A percentile compares a stretch with the other conserved stretches of the same genome.
These are phyloP conservation scores for Cubamyces lactineus DNA, from an alignment of 768 basidiomycete genomes.

Conservation along the genomic window DNA sequence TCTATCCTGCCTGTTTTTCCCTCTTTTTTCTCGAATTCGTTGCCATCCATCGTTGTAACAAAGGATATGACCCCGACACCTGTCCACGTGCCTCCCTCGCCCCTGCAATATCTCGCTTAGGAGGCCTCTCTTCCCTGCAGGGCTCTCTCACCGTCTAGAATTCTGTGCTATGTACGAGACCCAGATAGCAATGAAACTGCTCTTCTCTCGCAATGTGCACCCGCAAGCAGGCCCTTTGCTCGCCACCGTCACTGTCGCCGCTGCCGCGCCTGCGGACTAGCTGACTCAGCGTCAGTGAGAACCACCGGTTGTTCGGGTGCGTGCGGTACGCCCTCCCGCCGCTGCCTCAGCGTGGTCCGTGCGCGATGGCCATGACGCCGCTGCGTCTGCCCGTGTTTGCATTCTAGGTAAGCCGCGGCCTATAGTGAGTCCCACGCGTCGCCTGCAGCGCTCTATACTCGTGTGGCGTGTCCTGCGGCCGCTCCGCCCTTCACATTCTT, in stretches of 20 bases:
- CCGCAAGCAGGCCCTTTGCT: neutral
- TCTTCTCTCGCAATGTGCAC: neutral
- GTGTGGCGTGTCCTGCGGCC: neutral
- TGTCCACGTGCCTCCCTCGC: neutral
- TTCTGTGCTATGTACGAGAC: no score
- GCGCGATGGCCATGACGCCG: conserved; percentile 2
- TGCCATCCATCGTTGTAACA: no score
- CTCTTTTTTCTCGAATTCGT: neutral
- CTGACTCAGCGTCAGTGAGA: conserved; percentile 18
- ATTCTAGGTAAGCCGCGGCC: conserved; percentile 9
- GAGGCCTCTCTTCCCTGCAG: no score
- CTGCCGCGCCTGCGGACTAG: neutral
- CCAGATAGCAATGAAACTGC: no score
- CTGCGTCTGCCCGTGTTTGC: conserved; percentile 4
- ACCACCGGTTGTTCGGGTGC: conserved; percentile 1
- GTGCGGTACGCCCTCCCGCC: conserved; percentile 3
- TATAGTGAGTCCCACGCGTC: neutral
- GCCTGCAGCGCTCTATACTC: neutral
- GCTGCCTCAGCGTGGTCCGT: conserved; percentile 17
- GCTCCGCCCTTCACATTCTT: neutral
- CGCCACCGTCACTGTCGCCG: neutral
- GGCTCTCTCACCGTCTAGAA: no score
- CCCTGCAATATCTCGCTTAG: neutral
- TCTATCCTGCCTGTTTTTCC: neutral
- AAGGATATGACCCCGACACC: neutral